A percentile compares a stretch with the other conserved stretches of the same genome.
Conservation (phyloP, 257 asterid genomes). For the Nemophila menziesii region DNA sequence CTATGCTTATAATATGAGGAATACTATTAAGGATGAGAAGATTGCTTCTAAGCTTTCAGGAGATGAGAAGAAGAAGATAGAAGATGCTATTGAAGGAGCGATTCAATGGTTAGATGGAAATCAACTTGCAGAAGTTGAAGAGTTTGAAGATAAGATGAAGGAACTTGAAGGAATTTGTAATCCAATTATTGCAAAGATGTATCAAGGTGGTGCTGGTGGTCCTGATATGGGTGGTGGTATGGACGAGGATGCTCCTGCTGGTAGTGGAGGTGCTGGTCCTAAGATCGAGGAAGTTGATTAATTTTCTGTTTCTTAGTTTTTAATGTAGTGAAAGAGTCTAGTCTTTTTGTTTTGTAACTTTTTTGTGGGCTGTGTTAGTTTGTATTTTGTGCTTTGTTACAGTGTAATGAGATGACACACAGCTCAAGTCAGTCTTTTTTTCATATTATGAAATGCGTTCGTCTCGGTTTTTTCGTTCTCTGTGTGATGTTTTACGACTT, state of each 20-base stretch:
- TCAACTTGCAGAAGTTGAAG: constrained; percentile 26
- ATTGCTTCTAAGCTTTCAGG: constrained; percentile 18
- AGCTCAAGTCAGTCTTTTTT: too few relatives aligned
- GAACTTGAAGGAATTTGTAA: constrained; percentile 26
- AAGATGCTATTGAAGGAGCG: constrained; percentile 18
- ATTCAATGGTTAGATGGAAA: constrained; percentile 25
- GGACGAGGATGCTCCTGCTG: constrained; percentile 17
- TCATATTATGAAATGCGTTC: too few relatives aligned
- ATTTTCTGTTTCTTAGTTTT: too few relatives aligned
- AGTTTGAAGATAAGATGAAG: constrained; percentile 28
- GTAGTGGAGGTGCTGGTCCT: constrained; percentile 24
- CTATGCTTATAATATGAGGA: constrained; percentile 31
- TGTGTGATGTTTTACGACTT: too few relatives aligned
- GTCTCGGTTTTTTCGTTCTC: too few relatives aligned
- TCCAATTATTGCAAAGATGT: constrained; percentile 28
- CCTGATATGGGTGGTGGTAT: constrained; percentile 21
- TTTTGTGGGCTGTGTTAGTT: too few relatives aligned
- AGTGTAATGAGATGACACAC: too few relatives aligned
- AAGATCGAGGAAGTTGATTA: constrained; percentile 31
- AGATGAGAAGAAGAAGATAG: constrained; percentile 23
- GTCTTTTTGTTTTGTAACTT: too few relatives aligned
- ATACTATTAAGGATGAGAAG: constrained; percentile 31
- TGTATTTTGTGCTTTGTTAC: too few relatives aligned
- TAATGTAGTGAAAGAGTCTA: too few relatives aligned
- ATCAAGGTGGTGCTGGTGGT: constrained; percentile 20